phyloP scores from a whole-genome alignment of 2,329 filamentous ascomycete genomes.

The Trichoderma koningii region DNA sequence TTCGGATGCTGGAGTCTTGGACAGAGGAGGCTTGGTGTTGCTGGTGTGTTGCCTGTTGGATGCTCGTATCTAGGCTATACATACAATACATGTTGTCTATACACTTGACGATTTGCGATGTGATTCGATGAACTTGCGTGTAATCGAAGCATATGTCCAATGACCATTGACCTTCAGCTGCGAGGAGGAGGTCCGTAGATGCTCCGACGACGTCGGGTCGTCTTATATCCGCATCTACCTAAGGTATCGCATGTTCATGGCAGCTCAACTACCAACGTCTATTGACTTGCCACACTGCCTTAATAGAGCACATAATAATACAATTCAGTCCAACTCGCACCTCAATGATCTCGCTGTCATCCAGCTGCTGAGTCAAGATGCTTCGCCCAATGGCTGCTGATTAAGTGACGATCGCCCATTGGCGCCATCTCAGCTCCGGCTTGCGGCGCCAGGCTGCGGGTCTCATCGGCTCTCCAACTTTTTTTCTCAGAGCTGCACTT shows the following conservation, averaged over 20 bases:
- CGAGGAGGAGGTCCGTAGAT: no score
- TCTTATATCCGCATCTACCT: no score
- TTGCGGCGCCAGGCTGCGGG: conserved; percentile 28
- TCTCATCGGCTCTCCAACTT: conserved; percentile 35
- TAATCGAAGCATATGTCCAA: no score
- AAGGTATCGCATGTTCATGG: no score
- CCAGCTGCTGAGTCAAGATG: no score
- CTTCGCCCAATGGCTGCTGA: not conserved
- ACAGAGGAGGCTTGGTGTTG: conserved; percentile 31
- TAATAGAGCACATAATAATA: no score
- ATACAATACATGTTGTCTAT: not conserved
- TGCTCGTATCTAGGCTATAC: conserved; percentile 16
- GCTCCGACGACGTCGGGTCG: no score
- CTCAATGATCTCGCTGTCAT: not conserved
- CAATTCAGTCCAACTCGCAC: no score
- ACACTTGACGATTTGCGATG: not conserved
- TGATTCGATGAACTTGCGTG: not conserved
- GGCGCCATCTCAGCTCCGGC: conserved; percentile 13
- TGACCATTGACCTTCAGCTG: no score
- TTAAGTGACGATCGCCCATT: conserved; percentile 15
- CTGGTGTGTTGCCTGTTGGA: conserved; percentile 24
- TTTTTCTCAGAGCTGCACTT: conserved; percentile 15
- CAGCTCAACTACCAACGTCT: no score
- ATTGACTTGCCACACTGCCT: no score
- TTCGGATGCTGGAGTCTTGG: conserved; percentile 33